Percentiles rank a stretch among this genome's conserved stretches.
Conservation (phyloP, 2,329 filamentous ascomycete genomes). For the Claviceps maximensis region DNA sequence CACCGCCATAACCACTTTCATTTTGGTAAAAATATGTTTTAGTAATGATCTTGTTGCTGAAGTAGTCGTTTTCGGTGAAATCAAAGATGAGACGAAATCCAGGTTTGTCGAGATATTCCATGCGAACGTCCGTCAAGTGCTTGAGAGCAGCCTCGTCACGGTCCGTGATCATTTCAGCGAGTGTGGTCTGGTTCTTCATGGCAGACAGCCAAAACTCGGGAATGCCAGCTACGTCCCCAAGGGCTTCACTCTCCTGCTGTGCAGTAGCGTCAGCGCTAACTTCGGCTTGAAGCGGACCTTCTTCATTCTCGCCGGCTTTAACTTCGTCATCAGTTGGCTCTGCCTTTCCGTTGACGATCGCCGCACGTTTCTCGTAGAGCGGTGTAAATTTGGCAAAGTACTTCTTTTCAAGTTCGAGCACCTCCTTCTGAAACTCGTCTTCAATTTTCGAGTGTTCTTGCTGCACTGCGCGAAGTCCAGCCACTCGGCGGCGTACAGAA, state of each 20-base stretch:
- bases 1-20: slow-evolving; percentile 94
- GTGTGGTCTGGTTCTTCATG: slow-evolving; percentile 98
- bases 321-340: slow-evolving; percentile 86
- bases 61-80: slow-evolving; percentile 89
- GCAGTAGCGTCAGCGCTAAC: slow-evolving; percentile 40
- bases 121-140: slow-evolving; percentile 80
- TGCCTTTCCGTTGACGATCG: slow-evolving; percentile 74
- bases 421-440: slow-evolving; percentile 96
- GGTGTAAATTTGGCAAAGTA: slow-evolving; percentile 98
- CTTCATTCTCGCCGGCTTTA: slow-evolving; percentile 68
- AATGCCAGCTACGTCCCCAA: slow-evolving; percentile 57
- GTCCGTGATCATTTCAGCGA: slow-evolving; percentile 97
- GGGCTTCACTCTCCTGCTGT: slow-evolving; percentile 44
- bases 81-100: slow-evolving; percentile 98
- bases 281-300: slow-evolving; percentile 58
- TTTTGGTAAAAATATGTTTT: slow-evolving; percentile 99
- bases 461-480: slow-evolving; percentile 93
- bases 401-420: slow-evolving; percentile 96
- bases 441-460: slow-evolving; percentile 98
- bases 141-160: slow-evolving; percentile 91
- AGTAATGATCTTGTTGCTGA: slow-evolving; percentile 91
- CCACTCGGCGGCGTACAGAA: slow-evolving; percentile 81
- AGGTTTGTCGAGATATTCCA: slow-evolving; percentile 98
- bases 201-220: slow-evolving; percentile 99
- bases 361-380: slow-evolving; percentile 86